These are phyloP conservation scores for Penicillium nordicum DNA, from an alignment of 2,329 filamentous ascomycete genomes.

Conservation along the genomic window DNA sequence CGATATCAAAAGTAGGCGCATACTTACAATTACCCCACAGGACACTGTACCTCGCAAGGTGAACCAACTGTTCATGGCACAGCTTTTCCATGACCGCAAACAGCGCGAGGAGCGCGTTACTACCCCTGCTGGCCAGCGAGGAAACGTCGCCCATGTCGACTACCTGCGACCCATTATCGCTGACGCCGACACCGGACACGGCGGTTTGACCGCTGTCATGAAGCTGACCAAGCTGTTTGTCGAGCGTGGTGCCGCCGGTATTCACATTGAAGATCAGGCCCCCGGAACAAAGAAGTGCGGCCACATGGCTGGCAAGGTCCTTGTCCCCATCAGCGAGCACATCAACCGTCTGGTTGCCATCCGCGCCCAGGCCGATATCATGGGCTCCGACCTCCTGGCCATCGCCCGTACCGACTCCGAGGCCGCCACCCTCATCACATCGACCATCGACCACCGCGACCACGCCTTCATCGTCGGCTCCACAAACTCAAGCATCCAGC, in stretches of 20 bases:
- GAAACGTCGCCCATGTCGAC: conserved; percentile 74
- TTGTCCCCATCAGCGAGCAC: conserved; percentile 95
- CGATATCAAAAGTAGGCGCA: neutral
- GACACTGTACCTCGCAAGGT: conserved; percentile 99
- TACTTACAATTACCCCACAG: conserved; percentile 44
- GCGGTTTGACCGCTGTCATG: conserved; percentile 97
- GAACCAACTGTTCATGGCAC: conserved; percentile 93
- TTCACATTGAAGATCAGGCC: conserved; percentile 98
- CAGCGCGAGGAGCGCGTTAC: conserved; percentile 91
- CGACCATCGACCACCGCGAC: conserved; percentile 92
- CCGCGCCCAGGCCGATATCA: conserved; percentile 95
- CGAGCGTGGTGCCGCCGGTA: conserved; percentile 93
- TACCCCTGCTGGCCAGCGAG: conserved; percentile 68
- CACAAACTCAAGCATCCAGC: conserved; percentile 80
- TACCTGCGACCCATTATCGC: conserved; percentile 95
- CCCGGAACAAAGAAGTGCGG: conserved; percentile 99
- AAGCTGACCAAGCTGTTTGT: conserved; percentile 98
- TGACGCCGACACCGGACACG: conserved; percentile 95
- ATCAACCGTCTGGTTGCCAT: conserved; percentile 97
- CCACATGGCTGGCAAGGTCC: conserved; percentile 97
- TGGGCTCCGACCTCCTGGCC: conserved; percentile 87
- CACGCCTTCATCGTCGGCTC: conserved; percentile 87
- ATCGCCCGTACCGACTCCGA: conserved; percentile 96
- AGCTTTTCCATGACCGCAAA: conserved; percentile 99
- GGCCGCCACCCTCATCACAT: conserved; percentile 94